phyloP scores from a whole-genome alignment of 2,329 filamentous ascomycete species.

The Iodosphaeria phyllophila region DNA sequence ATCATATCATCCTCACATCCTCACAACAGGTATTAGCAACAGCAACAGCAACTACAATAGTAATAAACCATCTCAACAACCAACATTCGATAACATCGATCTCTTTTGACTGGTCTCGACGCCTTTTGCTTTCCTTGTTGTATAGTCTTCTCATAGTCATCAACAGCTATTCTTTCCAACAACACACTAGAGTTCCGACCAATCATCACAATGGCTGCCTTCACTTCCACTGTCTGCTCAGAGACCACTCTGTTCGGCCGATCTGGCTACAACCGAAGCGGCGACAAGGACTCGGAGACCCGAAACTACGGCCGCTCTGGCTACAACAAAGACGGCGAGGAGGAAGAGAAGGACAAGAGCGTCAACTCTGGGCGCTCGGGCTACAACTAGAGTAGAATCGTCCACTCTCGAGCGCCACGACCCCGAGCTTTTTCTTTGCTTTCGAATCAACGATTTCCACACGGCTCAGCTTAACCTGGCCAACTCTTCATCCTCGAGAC shows the following conservation, averaged over 20 bases:
- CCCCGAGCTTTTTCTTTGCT: no score
- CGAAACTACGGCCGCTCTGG: constrained; percentile 4
- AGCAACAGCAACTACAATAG: no score
- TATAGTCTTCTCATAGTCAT: no score
- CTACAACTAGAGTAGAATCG: constrained; percentile 15
- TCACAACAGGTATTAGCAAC: no score
- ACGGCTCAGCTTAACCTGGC: no score
- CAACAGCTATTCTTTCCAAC: constrained; percentile 2
- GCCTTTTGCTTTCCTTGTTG: no score
- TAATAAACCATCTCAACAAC: background rate
- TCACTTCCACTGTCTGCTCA: constrained; percentile 13
- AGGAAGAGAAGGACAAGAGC: constrained; percentile 4
- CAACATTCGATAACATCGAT: no score
- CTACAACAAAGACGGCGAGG: constrained; percentile 6
- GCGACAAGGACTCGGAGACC: constrained; percentile 11
- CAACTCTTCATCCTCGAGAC: no score
- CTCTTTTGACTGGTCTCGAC: no score
- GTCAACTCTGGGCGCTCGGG: constrained; percentile 14
- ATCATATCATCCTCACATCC: constrained; percentile 1
- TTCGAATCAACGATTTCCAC: no score
- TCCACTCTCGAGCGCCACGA: constrained; percentile 9
- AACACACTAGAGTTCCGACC: background rate
- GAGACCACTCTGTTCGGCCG: constrained; percentile 18
- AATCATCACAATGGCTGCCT: constrained; percentile 18
- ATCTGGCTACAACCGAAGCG: constrained; percentile 23